These are phyloP conservation scores for Calonectria multiphialidica DNA, from an alignment of 2,329 filamentous ascomycete species.

Conservation along the genomic window DNA sequence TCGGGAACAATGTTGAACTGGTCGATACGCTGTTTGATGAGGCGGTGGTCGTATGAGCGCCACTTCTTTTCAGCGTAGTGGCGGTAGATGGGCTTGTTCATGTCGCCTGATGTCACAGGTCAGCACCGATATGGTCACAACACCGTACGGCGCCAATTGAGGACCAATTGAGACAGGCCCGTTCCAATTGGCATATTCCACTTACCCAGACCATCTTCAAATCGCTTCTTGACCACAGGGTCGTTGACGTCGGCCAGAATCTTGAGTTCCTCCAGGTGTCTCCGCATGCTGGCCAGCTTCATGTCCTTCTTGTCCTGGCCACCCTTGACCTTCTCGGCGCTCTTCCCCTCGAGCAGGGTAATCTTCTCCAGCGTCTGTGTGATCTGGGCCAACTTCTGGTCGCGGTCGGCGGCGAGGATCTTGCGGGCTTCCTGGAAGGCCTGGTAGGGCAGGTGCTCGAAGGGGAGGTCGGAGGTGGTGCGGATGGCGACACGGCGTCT, in stretches of 20 bases:
- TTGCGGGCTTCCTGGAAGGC: slow-evolving; percentile 97
- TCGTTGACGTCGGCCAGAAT: slow-evolving; percentile 95
- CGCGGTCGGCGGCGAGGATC: slow-evolving; percentile 82
- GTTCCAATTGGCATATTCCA: not conserved
- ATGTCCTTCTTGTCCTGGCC: slow-evolving; percentile 75
- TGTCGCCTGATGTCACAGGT: slow-evolving; percentile 74
- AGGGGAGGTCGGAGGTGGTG: slow-evolving; percentile 77
- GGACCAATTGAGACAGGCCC: not conserved
- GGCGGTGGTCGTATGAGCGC: slow-evolving; percentile 82
- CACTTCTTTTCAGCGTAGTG: slow-evolving; percentile 89
- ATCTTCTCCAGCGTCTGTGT: slow-evolving; percentile 76
- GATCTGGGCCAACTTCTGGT: slow-evolving; percentile 84
- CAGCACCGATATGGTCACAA: slow-evolving; percentile 16
- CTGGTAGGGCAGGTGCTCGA: slow-evolving; percentile 96
- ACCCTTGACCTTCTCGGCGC: slow-evolving; percentile 68
- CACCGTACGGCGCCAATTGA: not conserved
- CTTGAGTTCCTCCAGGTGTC: slow-evolving; percentile 83
- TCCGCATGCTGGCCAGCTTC: slow-evolving; percentile 76
- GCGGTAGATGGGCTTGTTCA: slow-evolving; percentile 97
- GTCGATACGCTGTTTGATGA: slow-evolving; percentile 86
- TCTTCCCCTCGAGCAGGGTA: slow-evolving; percentile 70
- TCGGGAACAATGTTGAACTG: slow-evolving; percentile 93
- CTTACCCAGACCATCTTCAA: slow-evolving; percentile 90
- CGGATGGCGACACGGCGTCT: slow-evolving; percentile 82
- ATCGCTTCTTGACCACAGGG: slow-evolving; percentile 90